Conservation (phyloP, 257 asterid genomes). For the Lycium barbarum region DNA sequence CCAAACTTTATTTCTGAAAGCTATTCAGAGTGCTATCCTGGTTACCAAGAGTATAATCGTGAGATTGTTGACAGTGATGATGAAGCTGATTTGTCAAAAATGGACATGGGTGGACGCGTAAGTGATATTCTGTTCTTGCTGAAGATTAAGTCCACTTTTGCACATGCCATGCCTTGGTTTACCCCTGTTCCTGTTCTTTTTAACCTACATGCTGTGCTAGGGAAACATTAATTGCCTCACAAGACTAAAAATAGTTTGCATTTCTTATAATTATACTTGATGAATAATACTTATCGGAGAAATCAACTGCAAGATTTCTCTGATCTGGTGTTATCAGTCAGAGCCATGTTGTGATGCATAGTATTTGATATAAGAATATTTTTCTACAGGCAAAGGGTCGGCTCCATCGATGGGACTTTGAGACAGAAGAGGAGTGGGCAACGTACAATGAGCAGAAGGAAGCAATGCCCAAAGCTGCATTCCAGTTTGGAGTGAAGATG, state of each 20-base stretch:
- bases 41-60: conserved; percentile 95
- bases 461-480: conserved; percentile 99
- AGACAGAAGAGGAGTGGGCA: conserved; percentile 99
- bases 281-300: background rate
- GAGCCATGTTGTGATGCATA: background rate
- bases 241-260: background rate
- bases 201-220: background rate
- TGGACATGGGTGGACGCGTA: conserved; percentile 99
- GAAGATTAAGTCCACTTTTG: conserved; percentile 6
- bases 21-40: conserved; percentile 99
- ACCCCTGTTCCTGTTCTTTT: background rate
- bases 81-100: conserved; percentile 93
- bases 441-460: conserved; percentile 96
- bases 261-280: background rate
- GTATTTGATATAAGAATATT: background rate
- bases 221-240: background rate
- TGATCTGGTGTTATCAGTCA: background rate
- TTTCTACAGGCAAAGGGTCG: conserved; percentile 87
- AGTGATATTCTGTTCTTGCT: conserved; percentile 42
- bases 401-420: conserved; percentile 99
- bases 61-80: conserved; percentile 96
- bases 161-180: background rate
- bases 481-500: conserved; percentile 99
- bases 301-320: background rate
- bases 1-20: conserved; percentile 98